Percentiles rank a stretch among this genome's conserved stretches.
These are phyloP conservation scores for Reutealis trisperma DNA, from an alignment of 345 rosid genomes.

Conservation along the genomic window DNA sequence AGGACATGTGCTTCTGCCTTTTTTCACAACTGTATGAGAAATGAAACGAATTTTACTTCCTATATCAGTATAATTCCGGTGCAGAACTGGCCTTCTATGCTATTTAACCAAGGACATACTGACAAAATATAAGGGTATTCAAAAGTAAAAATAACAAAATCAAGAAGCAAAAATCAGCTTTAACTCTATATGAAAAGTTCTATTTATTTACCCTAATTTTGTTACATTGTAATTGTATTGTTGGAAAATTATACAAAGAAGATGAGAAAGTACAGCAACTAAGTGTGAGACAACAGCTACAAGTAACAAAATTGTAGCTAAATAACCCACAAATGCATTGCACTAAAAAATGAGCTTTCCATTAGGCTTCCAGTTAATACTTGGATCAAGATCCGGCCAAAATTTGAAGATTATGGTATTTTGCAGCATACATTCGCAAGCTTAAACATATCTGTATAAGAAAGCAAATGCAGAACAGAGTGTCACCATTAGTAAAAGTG, in stretches of 20 bases:
- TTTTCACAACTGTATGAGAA: no score
- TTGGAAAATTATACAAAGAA: constrained; percentile 1
- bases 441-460: constrained; percentile 29
- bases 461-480: constrained; percentile 44
- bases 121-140: not conserved
- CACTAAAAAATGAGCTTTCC: constrained; percentile 6
- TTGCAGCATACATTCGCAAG: not conserved
- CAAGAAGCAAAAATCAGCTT: not conserved
- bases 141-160: not conserved
- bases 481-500: constrained; percentile 25
- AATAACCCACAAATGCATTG: not conserved
- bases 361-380: not conserved
- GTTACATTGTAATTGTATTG: not conserved
- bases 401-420: not conserved
- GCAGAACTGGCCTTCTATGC: not conserved
- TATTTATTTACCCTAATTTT: not conserved
- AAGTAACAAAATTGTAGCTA: not conserved
- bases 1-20: no score
- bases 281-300: not conserved
- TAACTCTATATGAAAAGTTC: constrained; percentile 2
- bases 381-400: constrained; percentile 13
- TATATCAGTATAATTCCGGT: not conserved
- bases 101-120: not conserved
- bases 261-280: constrained; percentile 14
- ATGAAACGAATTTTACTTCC: not conserved